Conservation (phyloP, 1,284 basidiomycete species). For the Naganishia albida region DNA sequence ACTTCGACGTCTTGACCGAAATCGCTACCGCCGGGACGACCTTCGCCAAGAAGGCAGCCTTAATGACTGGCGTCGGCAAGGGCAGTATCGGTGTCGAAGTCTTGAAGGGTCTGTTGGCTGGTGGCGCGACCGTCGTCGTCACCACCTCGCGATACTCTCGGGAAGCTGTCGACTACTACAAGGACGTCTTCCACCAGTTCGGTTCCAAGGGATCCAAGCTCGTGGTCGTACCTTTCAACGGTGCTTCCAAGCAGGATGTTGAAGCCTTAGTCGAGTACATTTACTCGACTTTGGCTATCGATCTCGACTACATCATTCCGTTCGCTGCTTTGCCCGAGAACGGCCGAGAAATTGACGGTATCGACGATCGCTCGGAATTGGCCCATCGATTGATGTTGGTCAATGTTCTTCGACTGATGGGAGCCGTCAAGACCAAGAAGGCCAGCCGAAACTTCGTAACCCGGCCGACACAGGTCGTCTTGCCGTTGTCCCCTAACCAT, state of each 20-base stretch:
- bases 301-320: constrained; percentile 96
- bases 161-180: constrained; percentile 95
- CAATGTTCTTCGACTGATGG: constrained; percentile 91
- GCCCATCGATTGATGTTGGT: constrained; percentile 95
- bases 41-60: constrained; percentile 97
- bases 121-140: constrained; percentile 93
- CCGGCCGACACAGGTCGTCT: constrained; percentile 94
- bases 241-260: constrained; percentile 91
- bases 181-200: constrained; percentile 93
- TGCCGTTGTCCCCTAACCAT: constrained; percentile 96
- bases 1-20: constrained; percentile 94
- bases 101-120: constrained; percentile 91
- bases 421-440: constrained; percentile 97
- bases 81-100: constrained; percentile 98
- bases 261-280: constrained; percentile 98
- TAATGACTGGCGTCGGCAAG: constrained; percentile 95
- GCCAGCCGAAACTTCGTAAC: constrained; percentile 94
- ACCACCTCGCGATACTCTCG: constrained; percentile 95
- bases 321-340: constrained; percentile 99
- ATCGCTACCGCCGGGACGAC: constrained; percentile 97
- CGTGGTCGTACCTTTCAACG: constrained; percentile 98
- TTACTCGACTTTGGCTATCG: constrained; percentile 88
- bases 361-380: constrained; percentile 96
- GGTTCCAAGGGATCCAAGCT: constrained; percentile 93
- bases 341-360: constrained; percentile 92